Percentiles rank a stretch among this genome's conserved stretches.
Evolutionary conservation across 192 early-diverging fungal species (phyloP).

Genomic region (Linnemannia elongata): DNA sequence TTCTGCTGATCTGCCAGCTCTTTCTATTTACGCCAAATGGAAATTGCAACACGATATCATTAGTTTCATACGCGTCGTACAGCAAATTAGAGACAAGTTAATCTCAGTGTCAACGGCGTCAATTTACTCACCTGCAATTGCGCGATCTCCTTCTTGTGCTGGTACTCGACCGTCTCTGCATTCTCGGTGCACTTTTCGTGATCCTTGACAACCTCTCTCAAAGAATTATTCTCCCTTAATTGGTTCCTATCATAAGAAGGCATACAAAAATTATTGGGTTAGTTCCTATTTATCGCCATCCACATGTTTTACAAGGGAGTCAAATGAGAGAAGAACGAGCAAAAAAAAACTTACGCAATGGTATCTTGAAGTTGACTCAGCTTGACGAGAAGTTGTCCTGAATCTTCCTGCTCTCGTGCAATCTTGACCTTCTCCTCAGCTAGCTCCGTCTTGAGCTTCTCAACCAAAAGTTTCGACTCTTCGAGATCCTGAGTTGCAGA

Average conservation of each 20-base stretch:
- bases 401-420: conserved; percentile 41
- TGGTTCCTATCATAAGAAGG: conserved; percentile 27
- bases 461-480: conserved; percentile 14
- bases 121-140: conserved; percentile 12
- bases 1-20: conserved; percentile 23
- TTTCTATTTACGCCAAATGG: conserved; percentile 8
- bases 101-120: neutral
- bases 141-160: conserved; percentile 35
- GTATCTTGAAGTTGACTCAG: conserved; percentile 53
- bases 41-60: neutral
- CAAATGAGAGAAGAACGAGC: no score
- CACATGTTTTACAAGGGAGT: neutral
- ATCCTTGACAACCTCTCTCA: conserved; percentile 35
- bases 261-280: neutral
- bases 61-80: neutral
- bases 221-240: conserved; percentile 26
- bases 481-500: conserved; percentile 49
- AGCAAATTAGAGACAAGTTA: neutral
- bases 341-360: conserved; percentile 33
- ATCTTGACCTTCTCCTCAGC: conserved; percentile 41
- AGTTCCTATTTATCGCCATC: neutral
- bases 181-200: conserved; percentile 46
- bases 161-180: conserved; percentile 19
- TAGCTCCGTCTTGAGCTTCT: conserved; percentile 17
- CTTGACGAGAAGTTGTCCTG: conserved; percentile 44